Evolutionary conservation across 495 filamentous ascomycete species (phyloP), one percentile per base, ranked within the genome.

Genomic region (Neurospora intermedia): DNA sequence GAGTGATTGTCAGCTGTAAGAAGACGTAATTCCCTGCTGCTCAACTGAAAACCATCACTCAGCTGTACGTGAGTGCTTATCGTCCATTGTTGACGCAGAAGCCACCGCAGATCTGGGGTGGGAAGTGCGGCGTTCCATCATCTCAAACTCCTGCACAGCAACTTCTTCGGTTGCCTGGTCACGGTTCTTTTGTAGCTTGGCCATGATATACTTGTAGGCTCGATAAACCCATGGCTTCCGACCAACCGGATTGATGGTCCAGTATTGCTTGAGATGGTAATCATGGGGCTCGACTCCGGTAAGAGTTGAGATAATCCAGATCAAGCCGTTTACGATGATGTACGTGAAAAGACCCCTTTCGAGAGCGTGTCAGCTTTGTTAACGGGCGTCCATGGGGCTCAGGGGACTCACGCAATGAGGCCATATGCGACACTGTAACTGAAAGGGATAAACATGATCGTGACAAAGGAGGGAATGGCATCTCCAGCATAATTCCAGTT

Each of bases 381-480:
- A 54, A 31, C 39, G 20, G 39, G 18, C 5, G 6, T 16, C 43
- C n/a, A 48, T n/a, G 16, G 43, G 39, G 13, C 6, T 9, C 35
- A 43, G 59, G 6, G 4, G 5, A 82, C 85, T 77, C 76, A 87
- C 85, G 91, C 91, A 72, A 94, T 92, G 40, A 94, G 84, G 5
- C 92, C 92, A 73, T 94, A 94, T 5, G 92, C 91, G 72, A 93
- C 91, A 69, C 89, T 92, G 81, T 92, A 93, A 62, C 89, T 93
- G 81, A 94, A 92, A 0, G 92, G 92, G 87, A 96, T 94, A 75
- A 92, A 86, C 46, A 88, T 87, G 72, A 96, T 86, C 0, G 92
- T 94, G 38, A 94, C 83, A 80, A 96, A 94, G 0, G 93, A 92
- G 0, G 93, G 93, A 16, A 94, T 85, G 5, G 91, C 91, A 75